Evolutionary conservation across 352 stramenopile genomes (phyloP).

Genomic region (Phytopythium delawarense): DNA sequence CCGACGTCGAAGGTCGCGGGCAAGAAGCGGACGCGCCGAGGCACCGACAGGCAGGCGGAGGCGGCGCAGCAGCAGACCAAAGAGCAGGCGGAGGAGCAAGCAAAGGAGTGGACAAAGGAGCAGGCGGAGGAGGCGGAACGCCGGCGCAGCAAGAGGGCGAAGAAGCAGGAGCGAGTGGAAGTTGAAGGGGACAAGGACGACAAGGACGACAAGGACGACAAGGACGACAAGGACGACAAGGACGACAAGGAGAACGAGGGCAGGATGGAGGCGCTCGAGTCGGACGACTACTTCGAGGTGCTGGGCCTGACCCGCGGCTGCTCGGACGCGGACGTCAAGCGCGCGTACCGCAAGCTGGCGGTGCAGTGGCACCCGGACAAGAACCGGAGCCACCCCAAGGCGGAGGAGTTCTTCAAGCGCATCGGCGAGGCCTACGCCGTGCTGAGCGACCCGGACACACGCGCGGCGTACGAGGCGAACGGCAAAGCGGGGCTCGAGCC

Average conservation of each 20-base stretch:
- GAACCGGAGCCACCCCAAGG: slow-evolving; percentile 73
- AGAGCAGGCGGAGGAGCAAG: not conserved
- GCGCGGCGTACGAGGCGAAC: slow-evolving; percentile 45
- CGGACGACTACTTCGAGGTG: slow-evolving; percentile 72
- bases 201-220: not conserved
- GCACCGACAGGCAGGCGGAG: not conserved
- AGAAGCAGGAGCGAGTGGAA: not conserved
- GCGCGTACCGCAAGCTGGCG: slow-evolving; percentile 61
- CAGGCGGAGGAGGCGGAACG: not conserved
- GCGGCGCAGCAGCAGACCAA: not conserved
- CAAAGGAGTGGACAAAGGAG: not conserved
- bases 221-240: slow-evolving; percentile 7
- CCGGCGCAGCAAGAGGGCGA: too few relatives aligned
- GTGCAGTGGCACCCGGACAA: slow-evolving; percentile 94
- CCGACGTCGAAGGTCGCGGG: not conserved
- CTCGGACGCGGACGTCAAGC: slow-evolving; percentile 51
- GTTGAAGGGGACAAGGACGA: too few relatives aligned
- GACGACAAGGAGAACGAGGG: not conserved
- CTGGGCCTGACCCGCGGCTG: slow-evolving; percentile 37
- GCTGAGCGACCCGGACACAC: slow-evolving; percentile 70
- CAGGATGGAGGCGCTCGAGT: slow-evolving; percentile 43
- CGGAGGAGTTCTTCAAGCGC: slow-evolving; percentile 89
- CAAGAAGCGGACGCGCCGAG: not conserved
- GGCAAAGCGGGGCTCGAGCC: slow-evolving; percentile 29
- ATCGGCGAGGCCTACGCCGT: slow-evolving; percentile 89